phyloP scores from a whole-genome alignment of 2,329 filamentous ascomycete species.

The Emmonsia crescens region DNA sequence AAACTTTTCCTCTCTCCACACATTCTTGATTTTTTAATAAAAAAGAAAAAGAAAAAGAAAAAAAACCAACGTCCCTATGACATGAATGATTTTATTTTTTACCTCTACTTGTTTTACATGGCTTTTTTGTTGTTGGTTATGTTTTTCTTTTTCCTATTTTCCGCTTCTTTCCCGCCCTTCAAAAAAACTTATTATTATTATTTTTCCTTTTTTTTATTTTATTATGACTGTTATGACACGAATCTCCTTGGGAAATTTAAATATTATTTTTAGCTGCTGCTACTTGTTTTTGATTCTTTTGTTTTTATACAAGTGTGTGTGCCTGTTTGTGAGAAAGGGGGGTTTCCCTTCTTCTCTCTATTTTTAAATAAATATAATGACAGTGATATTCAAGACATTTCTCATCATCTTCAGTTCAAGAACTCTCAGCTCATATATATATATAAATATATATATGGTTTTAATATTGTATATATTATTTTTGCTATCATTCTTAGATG shows the following conservation, averaged over 20 bases:
- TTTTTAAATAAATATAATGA: neutral
- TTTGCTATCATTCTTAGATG: neutral
- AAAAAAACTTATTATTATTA: slow-evolving; percentile 1
- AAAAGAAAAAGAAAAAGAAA: too few species aligned
- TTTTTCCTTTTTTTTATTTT: slow-evolving; percentile 4
- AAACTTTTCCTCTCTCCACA: neutral
- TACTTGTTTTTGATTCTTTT: neutral
- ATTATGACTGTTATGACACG: slow-evolving; percentile 18
- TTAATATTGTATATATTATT: neutral
- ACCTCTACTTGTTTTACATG: neutral
- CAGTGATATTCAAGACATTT: neutral
- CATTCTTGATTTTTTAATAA: too few species aligned
- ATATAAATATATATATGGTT: neutral
- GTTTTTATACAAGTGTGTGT: neutral
- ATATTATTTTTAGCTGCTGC: slow-evolving; percentile 5
- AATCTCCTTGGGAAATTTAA: slow-evolving; percentile 13
- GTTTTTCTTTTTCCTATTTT: neutral
- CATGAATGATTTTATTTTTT: neutral
- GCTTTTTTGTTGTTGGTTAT: neutral
- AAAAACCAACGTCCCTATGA: neutral
- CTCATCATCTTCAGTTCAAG: too few species aligned
- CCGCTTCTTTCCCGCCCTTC: neutral
- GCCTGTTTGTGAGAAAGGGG: too few species aligned
- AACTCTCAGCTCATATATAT: neutral
- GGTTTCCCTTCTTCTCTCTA: too few species aligned